A percentile compares a stretch with the other conserved stretches of the same genome.
These are phyloP conservation scores for Lepidium campestre DNA, from an alignment of 441 rosid species.

Conservation along the genomic window DNA sequence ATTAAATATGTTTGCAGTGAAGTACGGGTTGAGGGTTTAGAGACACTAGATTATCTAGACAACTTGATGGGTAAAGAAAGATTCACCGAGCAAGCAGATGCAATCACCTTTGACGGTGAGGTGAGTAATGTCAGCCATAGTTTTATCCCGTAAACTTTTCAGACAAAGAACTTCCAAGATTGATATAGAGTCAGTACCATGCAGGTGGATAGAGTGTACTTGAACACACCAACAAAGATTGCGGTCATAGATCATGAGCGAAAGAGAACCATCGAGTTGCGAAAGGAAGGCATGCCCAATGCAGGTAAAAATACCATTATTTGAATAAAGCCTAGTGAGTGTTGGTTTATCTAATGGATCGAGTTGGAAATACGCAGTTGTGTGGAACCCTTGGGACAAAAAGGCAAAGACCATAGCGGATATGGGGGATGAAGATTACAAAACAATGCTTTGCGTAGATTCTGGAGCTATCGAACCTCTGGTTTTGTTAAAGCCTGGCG, in stretches of 20 bases:
- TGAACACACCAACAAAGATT: conserved; percentile 65
- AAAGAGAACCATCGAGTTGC: conserved; percentile 59
- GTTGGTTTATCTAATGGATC: conserved; percentile 6
- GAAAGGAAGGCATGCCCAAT: conserved; percentile 65
- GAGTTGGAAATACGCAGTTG: conserved; percentile 40
- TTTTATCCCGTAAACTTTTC: background rate
- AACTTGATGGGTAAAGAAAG: conserved; percentile 45
- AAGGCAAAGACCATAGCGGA: conserved; percentile 72
- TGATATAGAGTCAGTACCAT: background rate
- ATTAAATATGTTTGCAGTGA: conserved; percentile 42
- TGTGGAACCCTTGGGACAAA: conserved; percentile 96
- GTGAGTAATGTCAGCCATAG: conserved; percentile 24
- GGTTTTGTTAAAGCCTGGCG: conserved; percentile 62
- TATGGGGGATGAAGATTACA: conserved; percentile 83
- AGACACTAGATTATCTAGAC: conserved; percentile 70
- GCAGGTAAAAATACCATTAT: conserved; percentile 34
- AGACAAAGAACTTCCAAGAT: background rate
- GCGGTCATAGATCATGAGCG: conserved; percentile 72
- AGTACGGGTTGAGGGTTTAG: conserved; percentile 76
- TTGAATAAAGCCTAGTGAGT: background rate
- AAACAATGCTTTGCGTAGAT: conserved; percentile 76
- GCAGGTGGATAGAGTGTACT: conserved; percentile 60
- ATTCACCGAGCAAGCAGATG: conserved; percentile 71
- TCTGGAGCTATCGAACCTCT: conserved; percentile 74
- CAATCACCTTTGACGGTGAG: conserved; percentile 67